Evolutionary conservation across 75 land plant genomes (phyloP).

Genomic region (Cupressus sempervirens): DNA sequence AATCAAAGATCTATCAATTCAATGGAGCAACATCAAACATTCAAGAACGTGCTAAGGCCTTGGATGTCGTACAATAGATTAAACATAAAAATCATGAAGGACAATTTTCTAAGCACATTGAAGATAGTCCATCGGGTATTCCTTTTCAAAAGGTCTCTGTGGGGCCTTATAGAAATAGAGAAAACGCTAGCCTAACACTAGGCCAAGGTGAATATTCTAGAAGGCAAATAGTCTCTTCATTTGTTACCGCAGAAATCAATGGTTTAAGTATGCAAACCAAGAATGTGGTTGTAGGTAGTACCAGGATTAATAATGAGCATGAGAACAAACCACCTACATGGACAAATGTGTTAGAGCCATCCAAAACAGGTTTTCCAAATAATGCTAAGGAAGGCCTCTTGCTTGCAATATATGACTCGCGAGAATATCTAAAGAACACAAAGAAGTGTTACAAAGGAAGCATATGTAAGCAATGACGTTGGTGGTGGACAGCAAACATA

Average conservation of each 20-base stretch:
- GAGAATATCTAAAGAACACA: constrained; percentile 3
- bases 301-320: constrained; percentile 5
- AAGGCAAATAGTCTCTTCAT: background rate
- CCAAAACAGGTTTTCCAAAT: constrained; percentile 6
- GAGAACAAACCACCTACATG: constrained; percentile 5
- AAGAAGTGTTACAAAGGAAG: background rate
- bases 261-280: background rate
- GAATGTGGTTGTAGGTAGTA: background rate
- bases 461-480: background rate
- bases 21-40: constrained; percentile 76
- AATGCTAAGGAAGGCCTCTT: background rate
- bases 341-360: background rate
- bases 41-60: constrained; percentile 86
- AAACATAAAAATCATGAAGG: constrained; percentile 77
- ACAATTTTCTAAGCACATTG: constrained; percentile 21
- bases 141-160: background rate
- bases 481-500: background rate
- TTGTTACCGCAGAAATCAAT: constrained; percentile 3
- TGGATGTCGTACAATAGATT: constrained; percentile 84
- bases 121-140: background rate
- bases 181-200: background rate
- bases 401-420: background rate
- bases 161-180: background rate
- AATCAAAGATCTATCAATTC: constrained; percentile 73
- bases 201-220: background rate